A percentile compares a stretch with the other conserved stretches of the same genome.
These are phyloP conservation scores for Cryptococcus neoformans DNA, from an alignment of 1,284 basidiomycete species.

Conservation along the genomic window DNA sequence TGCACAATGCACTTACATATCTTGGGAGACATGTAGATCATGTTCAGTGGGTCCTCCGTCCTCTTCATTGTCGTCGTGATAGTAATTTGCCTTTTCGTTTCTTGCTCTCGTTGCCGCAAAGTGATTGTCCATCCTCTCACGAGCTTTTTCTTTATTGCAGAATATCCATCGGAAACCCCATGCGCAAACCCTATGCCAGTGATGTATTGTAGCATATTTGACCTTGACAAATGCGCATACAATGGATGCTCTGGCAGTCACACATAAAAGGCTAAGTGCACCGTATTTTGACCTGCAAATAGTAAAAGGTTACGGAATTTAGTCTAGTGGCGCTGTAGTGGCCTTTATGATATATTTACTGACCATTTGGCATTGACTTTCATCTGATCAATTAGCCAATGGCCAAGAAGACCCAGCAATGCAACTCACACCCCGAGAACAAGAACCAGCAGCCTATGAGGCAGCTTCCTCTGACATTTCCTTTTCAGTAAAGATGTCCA, in stretches of 20 bases:
- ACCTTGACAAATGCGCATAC: conserved; percentile 10
- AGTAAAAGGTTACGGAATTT: neutral
- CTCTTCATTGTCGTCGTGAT: conserved; percentile 7
- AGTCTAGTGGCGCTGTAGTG: neutral
- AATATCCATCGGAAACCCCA: conserved; percentile 7
- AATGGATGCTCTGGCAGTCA: conserved; percentile 6
- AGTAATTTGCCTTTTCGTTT: conserved; percentile 9
- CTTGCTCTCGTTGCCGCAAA: conserved; percentile 1
- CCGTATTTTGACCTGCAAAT: conserved; percentile 14
- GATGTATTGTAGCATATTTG: conserved; percentile 9
- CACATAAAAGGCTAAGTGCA: conserved; percentile 5
- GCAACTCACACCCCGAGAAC: conserved; percentile 28
- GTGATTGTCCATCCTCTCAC: conserved; percentile 4
- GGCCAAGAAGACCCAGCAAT: neutral
- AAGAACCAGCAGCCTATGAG: conserved; percentile 27
- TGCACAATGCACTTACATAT: conserved; percentile 12
- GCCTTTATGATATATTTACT: neutral
- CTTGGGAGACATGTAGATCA: conserved; percentile 15
- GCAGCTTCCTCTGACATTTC: conserved; percentile 24
- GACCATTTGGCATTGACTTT: conserved; percentile 18
- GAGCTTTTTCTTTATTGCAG: conserved; percentile 2
- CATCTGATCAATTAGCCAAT: neutral
- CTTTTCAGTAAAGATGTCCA: neutral
- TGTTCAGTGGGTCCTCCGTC: conserved; percentile 7
- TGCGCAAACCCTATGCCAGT: conserved; percentile 5